Evolutionary conservation across 2,329 filamentous ascomycete genomes (phyloP), one percentile per base, ranked within the genome.

Genomic region (Cladophialophora yegresii): DNA sequence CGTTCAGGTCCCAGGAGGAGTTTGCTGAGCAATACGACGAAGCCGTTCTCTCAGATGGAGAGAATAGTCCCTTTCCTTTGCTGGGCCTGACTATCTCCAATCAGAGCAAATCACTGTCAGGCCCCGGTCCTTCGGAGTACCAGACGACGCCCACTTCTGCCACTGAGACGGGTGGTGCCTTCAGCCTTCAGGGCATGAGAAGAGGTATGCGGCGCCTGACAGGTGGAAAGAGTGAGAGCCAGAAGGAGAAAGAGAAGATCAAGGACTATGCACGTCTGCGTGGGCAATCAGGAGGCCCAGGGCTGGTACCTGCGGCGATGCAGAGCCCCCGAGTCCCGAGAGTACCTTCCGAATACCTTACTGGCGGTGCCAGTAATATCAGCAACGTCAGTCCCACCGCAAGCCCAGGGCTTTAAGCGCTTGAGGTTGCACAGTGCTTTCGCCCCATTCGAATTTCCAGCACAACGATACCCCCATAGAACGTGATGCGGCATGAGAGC

Each of bases 1-100:
- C 62, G 10, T 58, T 68, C 64, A 64, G 54, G 53, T 63, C 50
- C 33, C 67, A 63, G 47, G 68, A 62, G 47, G 69, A 67, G 12
- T 68, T 69, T 45, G 54, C 67, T 30, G 66, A 68, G 47, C 66
- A 69, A 63, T 92, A 96, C 63, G 92, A 96, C 50, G 88, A 91
- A 49, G 90, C 90, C 58, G 83, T 89, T 0, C 89, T 93, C 70
- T 96, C 91, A 0, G 93, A 97, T 75, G 86, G 90, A 0, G 88
- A 92, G 68, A 92, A 96, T 70, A 87, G 88, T 61, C 70, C 77
- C 12, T 71, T 71, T 43, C 70, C 70, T 16, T 64, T 62, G 22
- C 56, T 58, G 54, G 69, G 12, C 69, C 69, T 61, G 71, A 70
- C 61, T 70, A 72, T 58, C 65, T 71, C 36, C 55, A 72, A 50